Percentiles rank a stretch among this genome's conserved stretches.
phyloP scores from a whole-genome alignment of 768 basidiomycete genomes.

The Tulasnella sp. region DNA sequence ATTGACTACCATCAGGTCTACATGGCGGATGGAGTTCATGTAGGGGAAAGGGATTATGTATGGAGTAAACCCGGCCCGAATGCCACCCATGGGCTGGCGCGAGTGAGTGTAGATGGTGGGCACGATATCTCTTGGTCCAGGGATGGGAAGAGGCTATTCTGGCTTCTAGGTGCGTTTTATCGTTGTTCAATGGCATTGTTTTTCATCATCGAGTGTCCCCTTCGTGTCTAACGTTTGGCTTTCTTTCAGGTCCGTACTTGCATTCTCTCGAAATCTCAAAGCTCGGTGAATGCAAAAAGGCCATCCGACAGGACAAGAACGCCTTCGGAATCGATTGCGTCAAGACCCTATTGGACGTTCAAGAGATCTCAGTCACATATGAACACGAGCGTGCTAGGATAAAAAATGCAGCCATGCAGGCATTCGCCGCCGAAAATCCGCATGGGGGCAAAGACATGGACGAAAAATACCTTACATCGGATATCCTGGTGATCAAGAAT shows the following conservation, averaged over 20 bases:
- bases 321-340: constrained; percentile 58
- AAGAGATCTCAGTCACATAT: constrained; percentile 50
- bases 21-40: constrained; percentile 34
- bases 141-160: constrained; percentile 56
- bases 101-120: constrained; percentile 63
- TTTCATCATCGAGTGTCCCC: not conserved
- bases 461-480: constrained; percentile 26
- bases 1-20: constrained; percentile 64
- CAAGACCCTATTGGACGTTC: constrained; percentile 43
- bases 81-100: constrained; percentile 47
- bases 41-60: constrained; percentile 32
- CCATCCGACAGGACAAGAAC: constrained; percentile 38
- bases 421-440: constrained; percentile 1
- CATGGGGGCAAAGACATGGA: constrained; percentile 18
- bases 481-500: constrained; percentile 50
- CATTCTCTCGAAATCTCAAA: constrained; percentile 51
- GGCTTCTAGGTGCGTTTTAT: constrained; percentile 52
- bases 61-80: constrained; percentile 60
- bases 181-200: too few species aligned
- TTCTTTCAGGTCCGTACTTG: constrained; percentile 43
- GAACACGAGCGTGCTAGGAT: constrained; percentile 51
- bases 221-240: not conserved
- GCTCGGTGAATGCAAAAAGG: constrained; percentile 38
- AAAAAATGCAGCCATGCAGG: constrained; percentile 37
- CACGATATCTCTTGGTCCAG: constrained; percentile 55